phyloP scores from a whole-genome alignment of 2,329 filamentous ascomycete species.

The Lithohypha guttulata region DNA sequence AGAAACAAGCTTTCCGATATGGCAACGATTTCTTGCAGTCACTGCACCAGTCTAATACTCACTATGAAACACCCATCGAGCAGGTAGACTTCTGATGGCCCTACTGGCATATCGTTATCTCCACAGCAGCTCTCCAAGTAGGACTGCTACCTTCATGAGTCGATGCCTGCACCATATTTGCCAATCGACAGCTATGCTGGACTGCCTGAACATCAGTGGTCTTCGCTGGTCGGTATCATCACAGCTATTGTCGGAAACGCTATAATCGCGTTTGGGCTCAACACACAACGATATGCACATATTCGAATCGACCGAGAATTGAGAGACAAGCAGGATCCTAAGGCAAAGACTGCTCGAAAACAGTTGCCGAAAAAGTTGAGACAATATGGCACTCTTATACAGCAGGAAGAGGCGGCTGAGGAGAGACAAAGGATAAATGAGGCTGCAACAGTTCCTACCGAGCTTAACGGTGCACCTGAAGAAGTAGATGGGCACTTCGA shows the following conservation, averaged over 20 bases:
- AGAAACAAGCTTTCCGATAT: no score
- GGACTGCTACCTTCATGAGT: no score
- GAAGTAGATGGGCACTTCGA: slow-evolving; percentile 37
- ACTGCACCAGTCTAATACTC: no score
- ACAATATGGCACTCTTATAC: slow-evolving; percentile 13
- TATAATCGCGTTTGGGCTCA: slow-evolving; percentile 87
- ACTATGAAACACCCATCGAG: no score
- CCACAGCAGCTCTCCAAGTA: no score
- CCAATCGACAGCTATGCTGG: background rate
- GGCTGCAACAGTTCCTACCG: slow-evolving; percentile 16
- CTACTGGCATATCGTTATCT: no score
- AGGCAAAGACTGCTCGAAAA: slow-evolving; percentile 7
- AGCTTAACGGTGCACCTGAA: slow-evolving; percentile 28
- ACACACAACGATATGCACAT: slow-evolving; percentile 93
- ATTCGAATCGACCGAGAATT: slow-evolving; percentile 67
- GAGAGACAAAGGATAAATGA: slow-evolving; percentile 13
- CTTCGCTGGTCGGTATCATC: slow-evolving; percentile 85
- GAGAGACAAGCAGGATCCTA: slow-evolving; percentile 34
- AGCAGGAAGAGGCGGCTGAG: slow-evolving; percentile 17
- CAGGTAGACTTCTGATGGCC: no score
- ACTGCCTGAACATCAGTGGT: slow-evolving; percentile 48
- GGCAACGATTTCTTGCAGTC: no score
- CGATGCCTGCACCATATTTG: background rate
- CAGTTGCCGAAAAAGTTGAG: slow-evolving; percentile 1
- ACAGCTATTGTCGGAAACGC: slow-evolving; percentile 89